These are phyloP conservation scores for Marasmius tenuissimus DNA, from an alignment of 1,284 basidiomycete genomes.

Conservation along the genomic window DNA sequence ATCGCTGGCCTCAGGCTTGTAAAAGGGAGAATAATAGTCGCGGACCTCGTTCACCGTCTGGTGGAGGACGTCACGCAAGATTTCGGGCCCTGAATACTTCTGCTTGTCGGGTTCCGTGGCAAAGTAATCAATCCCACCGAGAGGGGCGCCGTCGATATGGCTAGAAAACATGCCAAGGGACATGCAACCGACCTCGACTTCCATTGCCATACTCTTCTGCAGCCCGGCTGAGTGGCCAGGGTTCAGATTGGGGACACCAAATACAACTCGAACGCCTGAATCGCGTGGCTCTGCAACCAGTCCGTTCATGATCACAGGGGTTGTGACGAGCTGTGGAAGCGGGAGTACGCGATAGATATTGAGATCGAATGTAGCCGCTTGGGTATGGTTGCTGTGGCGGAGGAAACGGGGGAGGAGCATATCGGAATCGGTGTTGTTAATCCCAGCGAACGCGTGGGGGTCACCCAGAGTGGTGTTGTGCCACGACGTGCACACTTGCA, in stretches of 20 bases:
- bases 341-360: conserved; percentile 16
- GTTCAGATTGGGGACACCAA: conserved; percentile 17
- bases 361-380: conserved; percentile 10
- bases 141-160: not conserved
- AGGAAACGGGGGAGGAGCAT: conserved; percentile 16
- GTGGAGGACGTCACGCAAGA: conserved; percentile 11
- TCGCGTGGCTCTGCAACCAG: conserved; percentile 16
- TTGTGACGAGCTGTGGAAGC: not conserved
- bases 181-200: conserved; percentile 20
- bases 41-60: conserved; percentile 15
- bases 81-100: conserved; percentile 18
- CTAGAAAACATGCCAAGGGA: conserved; percentile 9
- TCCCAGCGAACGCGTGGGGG: conserved; percentile 10
- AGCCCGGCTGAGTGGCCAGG: conserved; percentile 11
- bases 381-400: not conserved
- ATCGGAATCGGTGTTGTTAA: conserved; percentile 20
- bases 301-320: conserved; percentile 14
- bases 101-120: not conserved
- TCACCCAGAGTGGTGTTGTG: conserved; percentile 19
- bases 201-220: conserved; percentile 17
- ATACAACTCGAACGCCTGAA: conserved; percentile 14
- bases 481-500: conserved; percentile 15
- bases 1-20: conserved; percentile 8
- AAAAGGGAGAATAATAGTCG: conserved; percentile 12
- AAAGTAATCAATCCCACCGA: conserved; percentile 2